Evolutionary conservation across 1,284 basidiomycete genomes (phyloP).

Genomic region (Rhodofomes roseus): DNA sequence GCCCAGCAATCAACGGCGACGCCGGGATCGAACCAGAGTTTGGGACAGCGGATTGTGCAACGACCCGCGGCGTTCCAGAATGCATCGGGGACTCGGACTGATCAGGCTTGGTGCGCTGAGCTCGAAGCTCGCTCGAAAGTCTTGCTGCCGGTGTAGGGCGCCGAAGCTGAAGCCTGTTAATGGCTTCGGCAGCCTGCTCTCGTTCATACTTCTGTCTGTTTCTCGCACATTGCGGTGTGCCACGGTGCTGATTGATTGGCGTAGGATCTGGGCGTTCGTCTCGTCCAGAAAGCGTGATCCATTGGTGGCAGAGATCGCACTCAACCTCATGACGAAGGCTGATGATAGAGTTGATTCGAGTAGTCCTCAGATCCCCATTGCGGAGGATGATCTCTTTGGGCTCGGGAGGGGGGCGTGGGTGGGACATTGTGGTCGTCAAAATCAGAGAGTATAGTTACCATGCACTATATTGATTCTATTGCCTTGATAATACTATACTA

Average conservation of each 20-base stretch:
- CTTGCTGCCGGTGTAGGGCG: background rate
- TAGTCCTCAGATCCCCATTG: background rate
- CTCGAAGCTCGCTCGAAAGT: background rate
- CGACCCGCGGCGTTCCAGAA: too few relatives aligned
- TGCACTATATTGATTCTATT: too few relatives aligned
- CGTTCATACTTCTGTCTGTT: background rate
- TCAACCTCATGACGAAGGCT: background rate
- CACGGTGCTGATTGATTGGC: background rate
- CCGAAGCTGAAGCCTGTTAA: background rate
- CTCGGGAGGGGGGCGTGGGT: background rate
- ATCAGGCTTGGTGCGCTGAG: background rate
- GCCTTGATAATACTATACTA: too few relatives aligned
- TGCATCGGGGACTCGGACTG: too few relatives aligned
- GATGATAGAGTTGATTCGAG: background rate
- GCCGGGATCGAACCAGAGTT: too few relatives aligned
- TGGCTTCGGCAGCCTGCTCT: background rate
- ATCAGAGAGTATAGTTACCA: too few relatives aligned
- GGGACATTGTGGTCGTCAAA: background rate
- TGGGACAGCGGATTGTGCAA: too few relatives aligned
- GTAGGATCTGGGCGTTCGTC: background rate
- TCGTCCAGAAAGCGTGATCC: background rate
- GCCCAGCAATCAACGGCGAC: too few relatives aligned
- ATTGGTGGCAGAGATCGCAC: background rate
- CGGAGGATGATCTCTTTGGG: background rate
- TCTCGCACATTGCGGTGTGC: background rate